Evolutionary conservation across 2,329 filamentous ascomycete species (phyloP).

Genomic region (Fusarium sp.): DNA sequence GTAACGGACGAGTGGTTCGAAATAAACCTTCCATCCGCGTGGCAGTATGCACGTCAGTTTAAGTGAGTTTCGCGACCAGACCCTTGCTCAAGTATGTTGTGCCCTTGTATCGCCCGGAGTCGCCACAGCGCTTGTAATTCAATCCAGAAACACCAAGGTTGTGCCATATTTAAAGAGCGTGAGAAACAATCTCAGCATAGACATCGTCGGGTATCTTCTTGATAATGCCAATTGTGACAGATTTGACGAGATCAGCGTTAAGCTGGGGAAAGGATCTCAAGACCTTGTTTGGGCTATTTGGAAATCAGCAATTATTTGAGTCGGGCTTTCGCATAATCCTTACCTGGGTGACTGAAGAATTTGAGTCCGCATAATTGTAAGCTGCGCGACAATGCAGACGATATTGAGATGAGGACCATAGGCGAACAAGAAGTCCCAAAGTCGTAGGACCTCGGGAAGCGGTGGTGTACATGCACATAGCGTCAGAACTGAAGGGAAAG

Average conservation of each 20-base stretch:
- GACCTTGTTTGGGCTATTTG: constrained; percentile 85
- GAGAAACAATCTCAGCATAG: constrained; percentile 87
- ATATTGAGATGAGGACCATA: constrained; percentile 96
- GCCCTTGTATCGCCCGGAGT: background rate
- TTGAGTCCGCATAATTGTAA: constrained; percentile 86
- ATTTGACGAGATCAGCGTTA: constrained; percentile 84
- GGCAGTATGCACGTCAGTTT: constrained; percentile 21
- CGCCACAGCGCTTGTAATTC: background rate
- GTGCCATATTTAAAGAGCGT: constrained; percentile 70
- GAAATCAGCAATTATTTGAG: constrained; percentile 34
- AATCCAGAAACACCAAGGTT: background rate
- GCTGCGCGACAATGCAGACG: constrained; percentile 93
- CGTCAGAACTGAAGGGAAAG: constrained; percentile 93
- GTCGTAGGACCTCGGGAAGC: constrained; percentile 86
- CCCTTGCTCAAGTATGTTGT: constrained; percentile 19
- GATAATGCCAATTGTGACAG: constrained; percentile 84
- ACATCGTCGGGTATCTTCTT: constrained; percentile 90
- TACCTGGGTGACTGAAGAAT: constrained; percentile 87
- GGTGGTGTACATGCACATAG: constrained; percentile 96
- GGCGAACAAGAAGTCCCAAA: constrained; percentile 98
- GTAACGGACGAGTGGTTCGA: constrained; percentile 5
- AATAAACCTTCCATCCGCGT: constrained; percentile 27
- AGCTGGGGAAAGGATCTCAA: constrained; percentile 87
- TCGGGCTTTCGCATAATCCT: constrained; percentile 3
- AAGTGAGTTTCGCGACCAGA: constrained; percentile 3